Evolutionary conservation across 345 rosid species (phyloP), one percentile per base, ranked within the genome.

Genomic region (Murraya koenigii): DNA sequence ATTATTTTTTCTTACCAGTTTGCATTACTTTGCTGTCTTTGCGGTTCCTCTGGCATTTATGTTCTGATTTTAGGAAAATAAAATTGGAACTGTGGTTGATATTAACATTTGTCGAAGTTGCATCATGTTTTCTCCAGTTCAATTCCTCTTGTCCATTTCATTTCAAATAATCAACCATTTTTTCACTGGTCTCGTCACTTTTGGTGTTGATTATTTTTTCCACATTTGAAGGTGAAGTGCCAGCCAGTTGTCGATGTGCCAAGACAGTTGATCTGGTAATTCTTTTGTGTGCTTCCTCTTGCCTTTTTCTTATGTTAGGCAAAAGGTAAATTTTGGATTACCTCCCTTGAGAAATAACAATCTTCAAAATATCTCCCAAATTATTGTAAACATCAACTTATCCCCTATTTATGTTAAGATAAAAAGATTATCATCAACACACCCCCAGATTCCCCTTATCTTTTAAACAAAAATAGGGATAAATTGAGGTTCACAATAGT

Each of bases 191-290:
- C 19, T 66, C 62, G 44, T 7, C 39, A 26, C 33, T 58, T 63
- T 49, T 73, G 23, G n/a, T 80, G 66, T 62, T 77, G 33, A 70
- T 32, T 63, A 35, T 70, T 26, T 77, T 70, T 69, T 61, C 49
- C 28, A 77, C 26, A 60, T 84, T 79, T 85, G 85, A 84, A 95
- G 98, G 97, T 96, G 78, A 96, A 96, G 85, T 91, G 94, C 75
- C 99, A 94, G 86, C 99, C 98, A 60, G 82, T 85, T 25, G 75
- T 88, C 41, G 97, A 96, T 74, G 38, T 38, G 30, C 77, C n/a
- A 52, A 84, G 89, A 66, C 93, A 89, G 67, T 77, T 96, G 83
- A 83, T 94, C 69, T 96, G 98, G 99, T 95, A 88, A 83, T 77
- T 11, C 32, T 32, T 14, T 78, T 41, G 70, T 10, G 55, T 81